phyloP scores from a whole-genome alignment of 2,329 filamentous ascomycete genomes.

The Ilyonectria robusta region DNA sequence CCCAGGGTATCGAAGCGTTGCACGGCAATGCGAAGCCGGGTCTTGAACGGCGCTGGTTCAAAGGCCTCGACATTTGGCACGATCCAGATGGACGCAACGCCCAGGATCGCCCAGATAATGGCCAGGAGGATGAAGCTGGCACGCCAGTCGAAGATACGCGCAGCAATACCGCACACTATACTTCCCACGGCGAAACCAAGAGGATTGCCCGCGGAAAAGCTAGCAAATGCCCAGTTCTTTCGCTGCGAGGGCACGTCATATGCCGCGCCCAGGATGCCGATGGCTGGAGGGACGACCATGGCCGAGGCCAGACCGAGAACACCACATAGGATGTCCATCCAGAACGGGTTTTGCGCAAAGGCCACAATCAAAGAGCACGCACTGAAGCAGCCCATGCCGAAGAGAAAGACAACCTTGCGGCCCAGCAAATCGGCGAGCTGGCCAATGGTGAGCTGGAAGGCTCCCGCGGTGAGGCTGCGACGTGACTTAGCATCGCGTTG shows the following conservation, averaged over 20 bases:
- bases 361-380: conserved; percentile 39
- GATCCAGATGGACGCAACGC: conserved; percentile 70
- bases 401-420: conserved; percentile 36
- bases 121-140: conserved; percentile 73
- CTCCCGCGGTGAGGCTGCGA: conserved; percentile 67
- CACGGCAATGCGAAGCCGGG: conserved; percentile 54
- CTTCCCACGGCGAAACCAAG: conserved; percentile 60
- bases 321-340: conserved; percentile 70
- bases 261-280: conserved; percentile 74
- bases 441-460: conserved; percentile 74
- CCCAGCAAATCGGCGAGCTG: conserved; percentile 34
- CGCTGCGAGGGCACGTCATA: conserved; percentile 73
- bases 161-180: conserved; percentile 74
- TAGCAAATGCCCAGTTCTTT: conserved; percentile 77
- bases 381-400: conserved; percentile 41
- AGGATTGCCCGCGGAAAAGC: conserved; percentile 64
- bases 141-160: conserved; percentile 74
- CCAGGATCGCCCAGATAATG: conserved; percentile 74
- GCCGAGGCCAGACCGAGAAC: conserved; percentile 76
- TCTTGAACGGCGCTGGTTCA: conserved; percentile 48
- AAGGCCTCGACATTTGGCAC: conserved; percentile 69
- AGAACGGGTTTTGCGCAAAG: conserved; percentile 43
- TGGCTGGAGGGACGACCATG: conserved; percentile 73
- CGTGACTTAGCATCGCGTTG: neutral
- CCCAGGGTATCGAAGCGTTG: conserved; percentile 74